phyloP scores from a whole-genome alignment of 2,329 filamentous ascomycete genomes.

The Metarhizium robertsii region DNA sequence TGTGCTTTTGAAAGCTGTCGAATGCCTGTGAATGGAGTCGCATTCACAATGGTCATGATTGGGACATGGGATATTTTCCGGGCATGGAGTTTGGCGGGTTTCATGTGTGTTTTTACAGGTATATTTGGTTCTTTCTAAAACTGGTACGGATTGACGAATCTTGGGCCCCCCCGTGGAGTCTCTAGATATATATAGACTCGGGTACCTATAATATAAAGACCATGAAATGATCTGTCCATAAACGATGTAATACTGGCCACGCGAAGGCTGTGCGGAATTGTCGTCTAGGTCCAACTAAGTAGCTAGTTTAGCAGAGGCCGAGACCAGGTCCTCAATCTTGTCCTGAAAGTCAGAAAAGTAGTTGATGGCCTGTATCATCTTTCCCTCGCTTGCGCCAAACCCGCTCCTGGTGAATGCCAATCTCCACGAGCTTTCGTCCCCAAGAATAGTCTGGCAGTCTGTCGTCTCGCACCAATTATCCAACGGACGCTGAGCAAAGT shows the following conservation, averaged over 20 bases:
- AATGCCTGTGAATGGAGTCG: slow-evolving; percentile 33
- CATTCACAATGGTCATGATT: slow-evolving; percentile 2
- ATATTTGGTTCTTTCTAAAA: not conserved
- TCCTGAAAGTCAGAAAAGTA: slow-evolving; percentile 49
- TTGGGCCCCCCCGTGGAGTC: not conserved
- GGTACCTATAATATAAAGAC: not conserved
- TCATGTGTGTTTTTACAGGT: not conserved
- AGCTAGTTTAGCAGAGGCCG: no score
- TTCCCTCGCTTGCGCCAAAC: slow-evolving; percentile 37
- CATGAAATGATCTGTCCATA: not conserved
- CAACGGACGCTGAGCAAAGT: slow-evolving; percentile 19
- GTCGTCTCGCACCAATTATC: slow-evolving; percentile 15
- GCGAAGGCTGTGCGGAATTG: not conserved
- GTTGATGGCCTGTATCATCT: slow-evolving; percentile 45
- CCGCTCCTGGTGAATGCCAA: slow-evolving; percentile 39
- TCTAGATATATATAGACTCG: not conserved
- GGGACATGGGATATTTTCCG: not conserved
- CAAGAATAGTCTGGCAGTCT: slow-evolving; percentile 13
- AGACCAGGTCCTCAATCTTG: slow-evolving; percentile 30
- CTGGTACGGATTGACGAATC: not conserved
- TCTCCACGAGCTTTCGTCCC: slow-evolving; percentile 38
- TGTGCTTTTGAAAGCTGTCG: slow-evolving; percentile 52
- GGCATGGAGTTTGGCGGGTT: not conserved
- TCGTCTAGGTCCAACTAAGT: no score
- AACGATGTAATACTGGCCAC: not conserved